Evolutionary conservation across 2,329 filamentous ascomycete species (phyloP).

Genomic region (Chrysoporthe deuterocubensis): DNA sequence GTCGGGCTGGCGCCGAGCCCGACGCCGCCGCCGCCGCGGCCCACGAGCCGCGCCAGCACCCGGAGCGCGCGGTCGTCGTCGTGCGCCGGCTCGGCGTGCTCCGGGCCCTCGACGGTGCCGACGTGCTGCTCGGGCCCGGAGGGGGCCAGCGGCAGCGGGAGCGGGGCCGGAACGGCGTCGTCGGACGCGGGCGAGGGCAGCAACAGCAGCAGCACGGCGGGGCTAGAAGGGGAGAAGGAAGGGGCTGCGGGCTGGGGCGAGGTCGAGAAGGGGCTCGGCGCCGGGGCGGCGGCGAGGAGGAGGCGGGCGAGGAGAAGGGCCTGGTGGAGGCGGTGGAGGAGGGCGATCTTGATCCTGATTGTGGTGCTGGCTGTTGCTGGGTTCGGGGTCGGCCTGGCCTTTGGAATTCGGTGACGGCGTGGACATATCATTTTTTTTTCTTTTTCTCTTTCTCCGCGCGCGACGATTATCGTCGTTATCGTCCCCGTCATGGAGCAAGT

Average conservation of each 20-base stretch:
- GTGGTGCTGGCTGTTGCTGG: not conserved
- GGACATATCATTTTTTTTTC: no score
- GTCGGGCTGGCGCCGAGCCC: slow-evolving; percentile 15
- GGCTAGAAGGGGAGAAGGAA: not conserved
- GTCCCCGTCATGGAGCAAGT: no score
- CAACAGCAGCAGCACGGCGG: not conserved
- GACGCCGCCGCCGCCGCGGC: not conserved
- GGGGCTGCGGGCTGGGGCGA: not conserved
- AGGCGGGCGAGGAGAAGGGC: not conserved
- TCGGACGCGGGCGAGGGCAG: not conserved
- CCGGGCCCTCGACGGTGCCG: not conserved
- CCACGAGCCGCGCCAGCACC: slow-evolving; percentile 11
- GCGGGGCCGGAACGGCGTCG: not conserved
- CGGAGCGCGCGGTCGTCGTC: not conserved
- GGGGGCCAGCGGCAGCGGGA: not conserved
- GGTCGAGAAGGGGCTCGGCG: slow-evolving; percentile 4
- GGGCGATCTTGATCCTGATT: not conserved
- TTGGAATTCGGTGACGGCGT: not conserved
- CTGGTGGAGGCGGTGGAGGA: slow-evolving; percentile 10
- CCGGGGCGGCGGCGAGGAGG: not conserved
- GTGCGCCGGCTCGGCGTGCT: not conserved
- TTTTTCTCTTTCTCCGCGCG: no score
- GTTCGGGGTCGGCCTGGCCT: slow-evolving; percentile 7
- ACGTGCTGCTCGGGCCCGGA: not conserved
- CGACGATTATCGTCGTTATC: no score